Evolutionary conservation across 352 stramenopile genomes (phyloP), one percentile per base, ranked within the genome.

Genomic region (Globisporangium lucens): DNA sequence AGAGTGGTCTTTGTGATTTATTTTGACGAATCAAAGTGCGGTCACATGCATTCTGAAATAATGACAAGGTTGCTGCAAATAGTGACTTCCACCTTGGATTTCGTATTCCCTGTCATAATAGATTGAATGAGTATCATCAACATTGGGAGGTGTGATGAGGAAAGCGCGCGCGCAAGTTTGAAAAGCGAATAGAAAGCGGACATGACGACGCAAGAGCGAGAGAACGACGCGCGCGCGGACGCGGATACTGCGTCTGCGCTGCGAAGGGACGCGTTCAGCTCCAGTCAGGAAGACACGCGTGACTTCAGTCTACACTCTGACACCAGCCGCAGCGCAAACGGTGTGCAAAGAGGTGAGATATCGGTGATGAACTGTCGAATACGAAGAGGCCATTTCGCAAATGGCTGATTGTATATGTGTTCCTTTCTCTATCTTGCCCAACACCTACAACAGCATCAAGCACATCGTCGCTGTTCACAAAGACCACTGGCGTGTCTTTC

Each of bases 151-250:
- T 0, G 15, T 3, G 9, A 33, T 4, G 9, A n/a, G 4, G 27
- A 36, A 58, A 38, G 52, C 13, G 52, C 51, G 51, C 10, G 52
- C 12, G 4, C 17, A 61, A 22, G 51, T 58, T 62, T 49, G 35
- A 62, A 62, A 62, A 58, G 52, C 52, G 52, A 57, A 57, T 56
- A 33, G 51, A 61, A 61, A 61, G 30, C 10, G 7, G 29, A 61
- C 8, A 62, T 33, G 52, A 13, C n/a, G n/a, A 62, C 29, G 20
- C 4, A 46, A 35, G 22, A 51, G 9, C 33, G 36, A 46, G 33
- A n/a, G 56, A 47, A 51, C 20, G 35, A 22, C 20, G 56, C 56
- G 33, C 56, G 20, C 10, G 33, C 3, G 33, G 35, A 33, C 33
- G 20, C 56, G 10, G 22, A n/a, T 62, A n/a, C 36, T n/a, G 12